Evolutionary conservation across 2,329 filamentous ascomycete species (phyloP).

Genomic region (Calonectria pseudoturangicola): DNA sequence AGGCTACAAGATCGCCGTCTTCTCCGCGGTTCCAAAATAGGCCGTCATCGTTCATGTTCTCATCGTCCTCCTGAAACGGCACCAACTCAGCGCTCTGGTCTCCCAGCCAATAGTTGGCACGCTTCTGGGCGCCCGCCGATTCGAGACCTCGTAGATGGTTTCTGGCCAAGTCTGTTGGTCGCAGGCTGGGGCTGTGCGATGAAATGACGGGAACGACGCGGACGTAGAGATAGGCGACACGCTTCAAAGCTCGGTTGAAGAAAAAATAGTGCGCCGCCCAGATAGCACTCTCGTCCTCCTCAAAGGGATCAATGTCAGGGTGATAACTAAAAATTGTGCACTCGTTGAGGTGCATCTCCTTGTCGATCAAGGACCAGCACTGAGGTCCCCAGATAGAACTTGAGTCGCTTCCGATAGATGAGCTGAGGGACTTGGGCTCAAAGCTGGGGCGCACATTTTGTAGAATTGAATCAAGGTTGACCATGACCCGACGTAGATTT

Average conservation of each 20-base stretch:
- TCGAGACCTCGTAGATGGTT: slow-evolving; percentile 57
- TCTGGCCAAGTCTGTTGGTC: slow-evolving; percentile 57
- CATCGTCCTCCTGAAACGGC: slow-evolving; percentile 66
- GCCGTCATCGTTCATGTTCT: slow-evolving; percentile 69
- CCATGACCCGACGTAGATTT: slow-evolving; percentile 87
- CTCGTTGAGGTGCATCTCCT: slow-evolving; percentile 93
- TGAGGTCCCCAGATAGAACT: slow-evolving; percentile 87
- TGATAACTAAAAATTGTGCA: slow-evolving; percentile 94
- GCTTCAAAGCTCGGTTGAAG: slow-evolving; percentile 93
- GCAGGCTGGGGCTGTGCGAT: slow-evolving; percentile 73
- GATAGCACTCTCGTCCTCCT: slow-evolving; percentile 93
- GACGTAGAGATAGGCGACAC: slow-evolving; percentile 95
- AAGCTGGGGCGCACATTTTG: slow-evolving; percentile 86
- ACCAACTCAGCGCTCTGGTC: slow-evolving; percentile 74
- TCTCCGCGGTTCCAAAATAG: slow-evolving; percentile 75
- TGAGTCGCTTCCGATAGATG: slow-evolving; percentile 66
- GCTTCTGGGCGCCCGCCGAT: slow-evolving; percentile 73
- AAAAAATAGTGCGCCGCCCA: slow-evolving; percentile 99
- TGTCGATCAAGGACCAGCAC: slow-evolving; percentile 94
- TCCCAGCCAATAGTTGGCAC: slow-evolving; percentile 92
- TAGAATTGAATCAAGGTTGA: slow-evolving; percentile 89
- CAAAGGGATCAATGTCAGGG: slow-evolving; percentile 92
- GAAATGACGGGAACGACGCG: slow-evolving; percentile 89
- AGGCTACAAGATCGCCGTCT: slow-evolving; percentile 74
- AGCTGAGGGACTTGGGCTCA: slow-evolving; percentile 65